Evolutionary conservation across 108 stramenopile species (phyloP), one percentile per base, ranked within the genome.

Genomic region (Cyclotella cryptica): DNA sequence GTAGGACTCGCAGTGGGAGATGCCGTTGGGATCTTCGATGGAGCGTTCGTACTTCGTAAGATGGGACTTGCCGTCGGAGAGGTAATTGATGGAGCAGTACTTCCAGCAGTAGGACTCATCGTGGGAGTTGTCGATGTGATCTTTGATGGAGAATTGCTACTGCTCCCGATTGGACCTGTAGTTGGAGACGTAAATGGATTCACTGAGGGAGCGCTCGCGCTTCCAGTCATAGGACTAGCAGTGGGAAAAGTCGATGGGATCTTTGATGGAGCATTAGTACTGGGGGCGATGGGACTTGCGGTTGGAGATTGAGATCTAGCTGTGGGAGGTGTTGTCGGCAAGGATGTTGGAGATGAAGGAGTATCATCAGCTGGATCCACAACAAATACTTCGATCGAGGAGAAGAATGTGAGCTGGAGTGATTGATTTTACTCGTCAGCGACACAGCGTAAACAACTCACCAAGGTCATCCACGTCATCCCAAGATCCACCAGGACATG

Each of bases 381-480:
- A 26, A 24, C 24, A 26, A 57, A 57, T 57, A 35, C 35, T 35
- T 35, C 35, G 35, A 35, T 35, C 35, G 35, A 35, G 35, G 35
- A 35, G 35, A 35, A 35, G 35, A 35, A 35, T 35, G 6, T 35
- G 35, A 35, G 35, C 35, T 35, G 35, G 35, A 35, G 35, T 35
- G 35, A 2, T 35, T 6, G 4, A 35, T 35, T 35, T 2, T 5
- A 5, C 9, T n/a, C 15, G 18, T n/a, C 18, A 45, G n/a, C 3
- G 3, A 49, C 9, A 9, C 3, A n/a, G 3, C 47, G n/a, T 49
- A n/a, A 12, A 57, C 24, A 24, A 57, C 55, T 57, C 22, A 57
- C 55, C 24, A 21, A 61, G 12, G 19, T 61, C 60, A 35, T 61
- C 60, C 12, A 61, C 60, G n/a, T 61, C 60, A 61, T 61, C 60